phyloP scores from a whole-genome alignment of 2,329 filamentous ascomycete genomes.

The Cadophora sp. region DNA sequence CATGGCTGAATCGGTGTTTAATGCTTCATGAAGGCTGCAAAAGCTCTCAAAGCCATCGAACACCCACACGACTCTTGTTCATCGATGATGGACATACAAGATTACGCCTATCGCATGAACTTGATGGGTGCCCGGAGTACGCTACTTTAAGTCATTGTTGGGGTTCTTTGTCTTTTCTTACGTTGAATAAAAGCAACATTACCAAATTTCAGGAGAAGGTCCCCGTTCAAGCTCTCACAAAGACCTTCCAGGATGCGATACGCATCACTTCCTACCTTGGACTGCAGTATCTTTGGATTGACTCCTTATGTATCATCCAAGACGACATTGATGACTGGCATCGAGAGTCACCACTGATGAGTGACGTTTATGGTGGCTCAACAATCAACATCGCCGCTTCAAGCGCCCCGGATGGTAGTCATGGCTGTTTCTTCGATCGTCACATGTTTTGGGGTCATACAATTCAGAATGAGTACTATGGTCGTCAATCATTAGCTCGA shows the following conservation, averaged over 20 bases:
- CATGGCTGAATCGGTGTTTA: not conserved
- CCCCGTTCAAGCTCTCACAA: slow-evolving; percentile 26
- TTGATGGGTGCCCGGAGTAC: slow-evolving; percentile 14
- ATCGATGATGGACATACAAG: not conserved
- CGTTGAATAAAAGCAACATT: slow-evolving; percentile 17
- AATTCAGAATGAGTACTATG: not conserved
- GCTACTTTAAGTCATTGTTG: slow-evolving; percentile 30
- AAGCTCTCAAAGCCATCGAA: not conserved
- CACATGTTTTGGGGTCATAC: not conserved
- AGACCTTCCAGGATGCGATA: slow-evolving; percentile 39
- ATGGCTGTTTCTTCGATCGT: slow-evolving; percentile 21
- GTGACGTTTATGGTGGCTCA: slow-evolving; percentile 28
- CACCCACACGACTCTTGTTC: slow-evolving; percentile 7
- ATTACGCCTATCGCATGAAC: not conserved
- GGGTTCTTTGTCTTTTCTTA: slow-evolving; percentile 16
- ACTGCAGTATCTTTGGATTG: slow-evolving; percentile 41
- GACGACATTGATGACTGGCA: slow-evolving; percentile 35
- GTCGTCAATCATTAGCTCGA: not conserved
- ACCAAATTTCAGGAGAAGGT: slow-evolving; percentile 21
- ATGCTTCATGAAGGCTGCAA: slow-evolving; percentile 11
- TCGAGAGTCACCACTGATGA: slow-evolving; percentile 30
- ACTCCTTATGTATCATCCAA: slow-evolving; percentile 41
- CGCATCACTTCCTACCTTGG: slow-evolving; percentile 27
- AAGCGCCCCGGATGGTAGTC: slow-evolving; percentile 19
- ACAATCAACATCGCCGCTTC: slow-evolving; percentile 35